Base-by-base conservation (phyloP, 805 yeast genomes). In the Candida berthetii region DNA sequence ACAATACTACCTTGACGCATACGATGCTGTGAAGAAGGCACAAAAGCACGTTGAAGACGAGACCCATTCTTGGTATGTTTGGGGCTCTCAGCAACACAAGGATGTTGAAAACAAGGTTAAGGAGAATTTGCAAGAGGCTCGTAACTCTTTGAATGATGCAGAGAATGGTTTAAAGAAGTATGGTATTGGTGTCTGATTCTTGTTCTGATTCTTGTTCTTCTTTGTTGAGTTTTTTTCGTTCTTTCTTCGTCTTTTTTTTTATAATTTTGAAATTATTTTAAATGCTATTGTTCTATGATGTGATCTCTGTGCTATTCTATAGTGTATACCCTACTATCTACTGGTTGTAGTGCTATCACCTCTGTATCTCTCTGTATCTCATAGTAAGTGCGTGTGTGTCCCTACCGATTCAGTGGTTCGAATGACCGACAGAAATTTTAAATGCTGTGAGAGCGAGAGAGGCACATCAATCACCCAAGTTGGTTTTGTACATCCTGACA, bases 11-110 rank as follows among this genome's bases (percentile, higher is more conserved):
- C 56, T 57, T 13, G 71, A 65, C 38, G 61, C 67, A 19, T 45
- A 52, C 39, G 50, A 49, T 7, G 50, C 58, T 7, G 40, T 63
- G 35, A 55, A 57, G 11, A 67, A 61, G 31, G 65, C 69, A 20
- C 58, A 64, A 50, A 52, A 58, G 36, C 56, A 65, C 27, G 54
- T 65, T 11, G 58, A 60, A 8, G 48, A 60, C 7, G 51, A 58
- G 17, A 52, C 62, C 32, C 50, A 52, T 18, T 55, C 60, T 17
- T 66, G 74, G 72, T 61, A 60, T 46, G 43, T 54, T 8, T 66
- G 69, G 64, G 68, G 71, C 16, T 53, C 60, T 35, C 50, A 59
- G 24, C 61, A 66, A 55, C 55, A 62, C 36, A 55, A 61, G 38
- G 68, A 67, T 32, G 52, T 66, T 15, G 54, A 58, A 25, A 48